Conservation (phyloP, 352 stramenopile species). For the Phytophthora podocarpi region DNA sequence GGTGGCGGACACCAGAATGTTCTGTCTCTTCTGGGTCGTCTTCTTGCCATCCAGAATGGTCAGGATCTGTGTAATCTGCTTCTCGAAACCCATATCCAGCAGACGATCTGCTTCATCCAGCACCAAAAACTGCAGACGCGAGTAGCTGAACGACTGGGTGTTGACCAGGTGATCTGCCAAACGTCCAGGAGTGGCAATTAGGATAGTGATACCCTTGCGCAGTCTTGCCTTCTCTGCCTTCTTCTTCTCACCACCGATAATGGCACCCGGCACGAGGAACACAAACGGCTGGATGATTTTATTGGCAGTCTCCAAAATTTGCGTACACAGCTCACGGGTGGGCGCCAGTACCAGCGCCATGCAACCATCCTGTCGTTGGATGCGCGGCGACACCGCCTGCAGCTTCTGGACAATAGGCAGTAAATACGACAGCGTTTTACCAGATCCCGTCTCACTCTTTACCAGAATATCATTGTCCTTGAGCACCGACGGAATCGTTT, state of each 20-base stretch:
- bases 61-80: slow-evolving; percentile 98
- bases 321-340: slow-evolving; percentile 94
- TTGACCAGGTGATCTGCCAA: slow-evolving; percentile 97
- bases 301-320: slow-evolving; percentile 95
- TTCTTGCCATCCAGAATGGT: slow-evolving; percentile 93
- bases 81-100: slow-evolving; percentile 99
- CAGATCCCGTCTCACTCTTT: slow-evolving; percentile 96
- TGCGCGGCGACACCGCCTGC: slow-evolving; percentile 65
- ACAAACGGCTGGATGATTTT: slow-evolving; percentile 95
- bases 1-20: slow-evolving; percentile 89
- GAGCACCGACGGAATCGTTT: slow-evolving; percentile 77
- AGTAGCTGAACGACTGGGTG: slow-evolving; percentile 91
- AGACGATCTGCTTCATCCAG: slow-evolving; percentile 99
- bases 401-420: slow-evolving; percentile 95
- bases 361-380: slow-evolving; percentile 86
- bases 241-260: slow-evolving; percentile 96
- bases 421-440: slow-evolving; percentile 97
- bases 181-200: slow-evolving; percentile 97
- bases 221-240: slow-evolving; percentile 87
- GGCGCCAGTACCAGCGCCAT: slow-evolving; percentile 93
- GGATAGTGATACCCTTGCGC: slow-evolving; percentile 94
- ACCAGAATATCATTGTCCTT: slow-evolving; percentile 91
- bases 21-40: slow-evolving; percentile 74
- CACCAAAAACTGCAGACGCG: slow-evolving; percentile 93
- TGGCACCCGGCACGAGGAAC: slow-evolving; percentile 80